Conservation (phyloP, 352 stramenopile species). For the Nothophytophthora sp. region DNA sequence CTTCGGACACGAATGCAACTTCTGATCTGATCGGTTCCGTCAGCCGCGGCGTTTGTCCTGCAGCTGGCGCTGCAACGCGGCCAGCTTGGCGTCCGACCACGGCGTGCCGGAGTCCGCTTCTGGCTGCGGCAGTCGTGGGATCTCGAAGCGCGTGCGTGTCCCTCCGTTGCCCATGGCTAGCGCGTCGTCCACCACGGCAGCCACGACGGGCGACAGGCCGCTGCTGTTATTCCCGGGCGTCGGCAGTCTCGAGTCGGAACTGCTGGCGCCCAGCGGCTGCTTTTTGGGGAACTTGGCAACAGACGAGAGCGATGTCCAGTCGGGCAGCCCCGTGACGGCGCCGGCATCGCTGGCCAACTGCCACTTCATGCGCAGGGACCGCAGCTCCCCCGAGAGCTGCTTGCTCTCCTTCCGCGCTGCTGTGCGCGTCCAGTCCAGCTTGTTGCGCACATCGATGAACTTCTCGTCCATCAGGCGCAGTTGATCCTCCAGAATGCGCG, state of each 20-base stretch:
- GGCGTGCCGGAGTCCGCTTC: slow-evolving; percentile 59
- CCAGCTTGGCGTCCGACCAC: slow-evolving; percentile 78
- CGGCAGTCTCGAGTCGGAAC: slow-evolving; percentile 52
- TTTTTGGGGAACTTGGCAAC: slow-evolving; percentile 32
- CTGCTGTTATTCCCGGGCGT: slow-evolving; percentile 29
- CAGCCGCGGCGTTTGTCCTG: slow-evolving; percentile 25
- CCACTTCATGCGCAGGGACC: slow-evolving; percentile 72
- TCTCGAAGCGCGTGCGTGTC: slow-evolving; percentile 63
- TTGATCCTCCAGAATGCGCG: slow-evolving; percentile 95
- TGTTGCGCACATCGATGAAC: slow-evolving; percentile 95
- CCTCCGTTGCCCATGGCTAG: slow-evolving; percentile 22
- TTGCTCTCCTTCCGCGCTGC: slow-evolving; percentile 86
- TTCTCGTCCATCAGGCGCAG: slow-evolving; percentile 97
- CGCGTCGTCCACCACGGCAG: slow-evolving; percentile 30
- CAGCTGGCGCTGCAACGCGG: slow-evolving; percentile 33
- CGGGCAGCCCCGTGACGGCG: slow-evolving; percentile 38
- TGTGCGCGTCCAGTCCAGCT: slow-evolving; percentile 93
- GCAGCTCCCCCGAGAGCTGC: slow-evolving; percentile 62
- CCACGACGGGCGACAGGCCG: slow-evolving; percentile 19
- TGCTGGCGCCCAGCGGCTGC: slow-evolving; percentile 41
- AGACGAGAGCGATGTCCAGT: slow-evolving; percentile 39
- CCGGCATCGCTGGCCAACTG: slow-evolving; percentile 67
- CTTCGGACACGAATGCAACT: too few relatives aligned
- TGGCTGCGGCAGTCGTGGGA: slow-evolving; percentile 75
- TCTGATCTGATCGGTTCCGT: too few relatives aligned